Conservation (phyloP, 495 filamentous ascomycete species). For the Penicillium lagena region DNA sequence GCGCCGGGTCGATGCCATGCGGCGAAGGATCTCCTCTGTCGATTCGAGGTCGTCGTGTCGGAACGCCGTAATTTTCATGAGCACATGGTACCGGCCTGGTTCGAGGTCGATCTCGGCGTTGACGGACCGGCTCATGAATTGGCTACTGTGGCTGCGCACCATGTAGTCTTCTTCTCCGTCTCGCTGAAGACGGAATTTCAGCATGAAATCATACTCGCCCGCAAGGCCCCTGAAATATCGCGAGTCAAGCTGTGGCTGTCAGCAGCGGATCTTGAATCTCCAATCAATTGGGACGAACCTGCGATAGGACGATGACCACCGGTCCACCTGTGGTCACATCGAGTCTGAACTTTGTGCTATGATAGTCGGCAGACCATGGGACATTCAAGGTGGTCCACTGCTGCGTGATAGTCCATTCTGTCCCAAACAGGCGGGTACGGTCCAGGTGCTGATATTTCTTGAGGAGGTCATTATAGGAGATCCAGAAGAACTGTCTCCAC, state of each 20-base stretch:
- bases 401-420: constrained; percentile 73
- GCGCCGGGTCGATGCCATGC: constrained; percentile 53
- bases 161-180: constrained; percentile 79
- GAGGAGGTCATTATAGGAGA: constrained; percentile 73
- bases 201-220: constrained; percentile 72
- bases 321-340: constrained; percentile 59
- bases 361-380: constrained; percentile 81
- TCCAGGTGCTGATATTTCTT: constrained; percentile 78
- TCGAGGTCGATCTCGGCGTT: constrained; percentile 79
- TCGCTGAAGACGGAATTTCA: constrained; percentile 78
- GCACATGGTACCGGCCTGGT: constrained; percentile 70
- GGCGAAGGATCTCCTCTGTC: constrained; percentile 63
- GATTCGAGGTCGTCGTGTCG: constrained; percentile 42
- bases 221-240: constrained; percentile 79
- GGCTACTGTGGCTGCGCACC: constrained; percentile 66
- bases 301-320: constrained; percentile 73
- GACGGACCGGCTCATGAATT: constrained; percentile 69
- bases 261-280: background rate
- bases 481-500: constrained; percentile 54
- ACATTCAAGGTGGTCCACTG: constrained; percentile 82
- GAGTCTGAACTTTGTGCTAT: constrained; percentile 74
- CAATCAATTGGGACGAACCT: constrained; percentile 29
- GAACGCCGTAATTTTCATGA: constrained; percentile 73
- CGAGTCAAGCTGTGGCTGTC: constrained; percentile 53
- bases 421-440: constrained; percentile 82